A percentile compares a stretch with the other conserved stretches of the same genome.
phyloP scores from a whole-genome alignment of 2,329 filamentous ascomycete species.

The Penicillium vulpinum region DNA sequence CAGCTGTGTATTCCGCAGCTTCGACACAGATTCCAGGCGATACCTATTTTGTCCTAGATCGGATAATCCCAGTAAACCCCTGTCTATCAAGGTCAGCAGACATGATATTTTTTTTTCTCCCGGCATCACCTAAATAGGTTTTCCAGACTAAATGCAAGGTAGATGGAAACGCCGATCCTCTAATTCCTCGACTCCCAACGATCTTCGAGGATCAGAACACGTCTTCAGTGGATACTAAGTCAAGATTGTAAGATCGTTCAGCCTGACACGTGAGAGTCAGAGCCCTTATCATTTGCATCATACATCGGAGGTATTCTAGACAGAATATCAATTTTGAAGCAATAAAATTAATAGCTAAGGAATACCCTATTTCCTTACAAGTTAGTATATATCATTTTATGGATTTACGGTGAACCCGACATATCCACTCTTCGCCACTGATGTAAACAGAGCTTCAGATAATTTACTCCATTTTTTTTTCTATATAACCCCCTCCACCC shows the following conservation, averaged over 20 bases:
- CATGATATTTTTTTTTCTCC: conserved; percentile 6
- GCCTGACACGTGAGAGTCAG: conserved; percentile 19
- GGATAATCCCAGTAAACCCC: conserved; percentile 3
- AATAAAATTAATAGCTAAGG: too few relatives aligned
- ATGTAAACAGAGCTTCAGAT: conserved; percentile 20
- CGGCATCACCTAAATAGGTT: conserved; percentile 18
- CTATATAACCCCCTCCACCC: conserved; percentile 1
- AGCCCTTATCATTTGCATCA: conserved; percentile 26
- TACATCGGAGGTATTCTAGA: not conserved
- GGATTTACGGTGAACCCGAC: conserved; percentile 19
- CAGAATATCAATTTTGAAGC: not conserved
- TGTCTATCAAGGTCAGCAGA: conserved; percentile 20
- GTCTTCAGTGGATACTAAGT: not conserved
- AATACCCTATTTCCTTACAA: not conserved
- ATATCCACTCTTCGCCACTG: conserved; percentile 23
- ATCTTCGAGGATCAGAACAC: too few relatives aligned
- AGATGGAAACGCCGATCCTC: not conserved
- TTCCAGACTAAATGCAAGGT: conserved; percentile 13
- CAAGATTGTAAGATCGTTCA: conserved; percentile 12
- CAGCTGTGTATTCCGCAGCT: conserved; percentile 5
- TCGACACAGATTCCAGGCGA: conserved; percentile 19
- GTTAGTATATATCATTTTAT: not conserved
- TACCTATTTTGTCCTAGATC: conserved; percentile 21
- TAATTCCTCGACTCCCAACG: too few relatives aligned
- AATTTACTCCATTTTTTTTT: conserved; percentile 5